Evolutionary conservation across 1,284 basidiomycete genomes (phyloP), one percentile per base, ranked within the genome.

Genomic region (Puccinia coronata): DNA sequence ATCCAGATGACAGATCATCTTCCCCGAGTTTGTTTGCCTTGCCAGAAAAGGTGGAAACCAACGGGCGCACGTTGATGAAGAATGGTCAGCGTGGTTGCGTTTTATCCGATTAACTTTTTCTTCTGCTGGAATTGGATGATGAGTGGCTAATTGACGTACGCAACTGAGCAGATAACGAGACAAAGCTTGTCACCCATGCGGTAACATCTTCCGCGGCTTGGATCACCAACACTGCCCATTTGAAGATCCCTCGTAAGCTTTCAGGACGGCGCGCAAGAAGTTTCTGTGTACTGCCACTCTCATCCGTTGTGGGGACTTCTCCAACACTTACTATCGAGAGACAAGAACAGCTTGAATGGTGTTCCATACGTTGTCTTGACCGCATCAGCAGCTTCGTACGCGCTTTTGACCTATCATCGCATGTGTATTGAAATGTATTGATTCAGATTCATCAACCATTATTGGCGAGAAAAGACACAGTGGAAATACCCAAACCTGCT

Each of bases 11-110:
- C 18, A 63, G 23, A 49, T 69, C 65, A 51, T 43, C 39, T 31
- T 41, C 69, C 59, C 78, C 78, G 49, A 80, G 57, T n/a, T 31
- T 57, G 41, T 80, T 80, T 31, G 28, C 53, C 53, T 80, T 69
- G n/a, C 78, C 78, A 36, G 78, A 70, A 57, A 80, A 80, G 4
- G 78, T 80, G 18, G 78, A 80, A 55, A 80, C 28, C 41, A 80
- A 57, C 25, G 78, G 67, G n/a, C 78, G 65, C 4, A 55, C 69
- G 47, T 72, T 34, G 36, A 80, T 72, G 28, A 72, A 67, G 72
- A n/a, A n/a, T n/a, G n/a, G n/a, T n/a, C n/a, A n/a, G n/a, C n/a
- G n/a, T n/a, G n/a, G n/a, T n/a, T n/a, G n/a, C n/a, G n/a, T n/a
- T n/a, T n/a, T n/a, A n/a, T n/a, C n/a, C n/a, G n/a, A n/a, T n/a